A percentile compares a stretch with the other conserved stretches of the same genome.
Conservation (phyloP, 306 rosid species). For the Gastrolobium bilobum region DNA sequence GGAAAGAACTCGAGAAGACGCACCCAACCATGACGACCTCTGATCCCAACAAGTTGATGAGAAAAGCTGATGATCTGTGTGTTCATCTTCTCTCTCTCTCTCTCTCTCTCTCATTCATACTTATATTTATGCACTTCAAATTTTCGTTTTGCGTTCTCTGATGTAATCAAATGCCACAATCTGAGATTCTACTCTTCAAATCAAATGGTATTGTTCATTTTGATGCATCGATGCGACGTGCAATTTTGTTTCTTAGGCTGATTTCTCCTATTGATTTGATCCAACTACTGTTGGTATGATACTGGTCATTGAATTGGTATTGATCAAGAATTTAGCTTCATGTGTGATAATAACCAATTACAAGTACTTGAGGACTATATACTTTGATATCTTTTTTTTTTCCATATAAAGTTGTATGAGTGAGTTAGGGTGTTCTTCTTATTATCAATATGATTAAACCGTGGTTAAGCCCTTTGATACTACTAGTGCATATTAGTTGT, state of each 20-base stretch:
- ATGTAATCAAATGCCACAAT: neutral
- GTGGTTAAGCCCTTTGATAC: slow-evolving; percentile 9
- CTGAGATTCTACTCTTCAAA: neutral
- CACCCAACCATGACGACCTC: slow-evolving; percentile 65
- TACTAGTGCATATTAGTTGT: neutral
- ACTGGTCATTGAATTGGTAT: slow-evolving; percentile 14
- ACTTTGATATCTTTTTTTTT: neutral
- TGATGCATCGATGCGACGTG: neutral
- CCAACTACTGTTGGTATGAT: neutral
- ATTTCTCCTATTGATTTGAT: slow-evolving; percentile 2
- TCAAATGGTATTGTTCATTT: neutral
- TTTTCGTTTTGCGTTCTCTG: neutral
- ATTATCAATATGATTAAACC: slow-evolving; percentile 5
- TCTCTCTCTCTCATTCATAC: neutral
- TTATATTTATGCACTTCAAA: neutral
- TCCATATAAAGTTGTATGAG: neutral
- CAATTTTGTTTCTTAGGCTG: neutral
- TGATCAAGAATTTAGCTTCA: neutral
- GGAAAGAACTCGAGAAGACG: slow-evolving; percentile 44
- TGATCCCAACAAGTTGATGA: slow-evolving; percentile 76
- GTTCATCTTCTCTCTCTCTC: slow-evolving; percentile 34
- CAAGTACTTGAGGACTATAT: slow-evolving; percentile 1
- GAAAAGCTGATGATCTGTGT: slow-evolving; percentile 84
- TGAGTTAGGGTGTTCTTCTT: slow-evolving; percentile 4
- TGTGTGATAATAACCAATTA: neutral